Evolutionary conservation across 345 rosid species (phyloP), one percentile per base, ranked within the genome.

Genomic region (Acer negundo): DNA sequence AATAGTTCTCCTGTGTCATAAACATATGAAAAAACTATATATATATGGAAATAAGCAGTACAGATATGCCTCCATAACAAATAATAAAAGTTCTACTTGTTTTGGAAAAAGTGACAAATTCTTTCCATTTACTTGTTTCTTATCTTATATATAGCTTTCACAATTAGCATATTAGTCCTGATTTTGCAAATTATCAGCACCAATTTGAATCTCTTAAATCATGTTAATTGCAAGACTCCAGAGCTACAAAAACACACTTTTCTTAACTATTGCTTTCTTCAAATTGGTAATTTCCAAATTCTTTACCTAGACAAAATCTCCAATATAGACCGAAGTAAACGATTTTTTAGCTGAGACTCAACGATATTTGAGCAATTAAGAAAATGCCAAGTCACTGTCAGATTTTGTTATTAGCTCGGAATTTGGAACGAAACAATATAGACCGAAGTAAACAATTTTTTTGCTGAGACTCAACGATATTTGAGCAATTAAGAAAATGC

Each of bases 1-100:
- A 78, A 69, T 31, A 70, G 62, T n/a, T 69, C 71, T 55, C 64
- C 77, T 69, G 66, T 22, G 31, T 13, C 19, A 79, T 26, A 70
- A 63, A 71, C 76, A 64, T 44, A 62, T 40, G 7, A 44, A 61
- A 58, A 28, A 63, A 35, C 38, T 3, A 6, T 31, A 66, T 38
- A 74, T 10, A 70, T 10, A 70, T 28, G 31, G 46, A 66, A 65
- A 23, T 44, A 17, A 47, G n/a, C 62, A 46, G 31, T 19, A 7
- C 12, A 64, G 11, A 47, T 0, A 28, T 40, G 7, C 11, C 28
- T 58, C 71, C 46, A 58, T 59, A 38, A 68, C 13, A 4, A 76
- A n/a, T 63, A 26, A 73, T 40, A 44, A 62, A 19, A 19, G 12
- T 62, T 59, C 56, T 62, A 49, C 35, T 62, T 17, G 16, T 19